Evolutionary conservation across 257 asterid genomes (phyloP).

Genomic region (Primulina eburnea): DNA sequence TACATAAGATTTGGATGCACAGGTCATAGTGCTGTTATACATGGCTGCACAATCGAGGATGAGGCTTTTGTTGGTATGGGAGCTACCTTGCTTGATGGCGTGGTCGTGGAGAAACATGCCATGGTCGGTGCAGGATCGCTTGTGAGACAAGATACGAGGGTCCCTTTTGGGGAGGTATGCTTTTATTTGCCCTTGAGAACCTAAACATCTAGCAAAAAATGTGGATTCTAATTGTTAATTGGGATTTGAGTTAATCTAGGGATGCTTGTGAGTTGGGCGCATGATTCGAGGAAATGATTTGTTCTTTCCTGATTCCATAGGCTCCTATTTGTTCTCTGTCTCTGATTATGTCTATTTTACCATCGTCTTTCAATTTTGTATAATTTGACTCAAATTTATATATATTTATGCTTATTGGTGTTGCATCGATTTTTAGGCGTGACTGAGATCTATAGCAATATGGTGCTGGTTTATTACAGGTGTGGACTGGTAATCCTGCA

Average conservation of each 20-base stretch:
- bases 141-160: conserved; percentile 71
- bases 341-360: too few species aligned
- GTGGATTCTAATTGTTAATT: not conserved
- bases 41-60: conserved; percentile 82
- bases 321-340: too few species aligned
- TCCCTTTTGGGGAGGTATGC: conserved; percentile 49
- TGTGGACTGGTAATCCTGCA: conserved; percentile 94
- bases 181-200: not conserved
- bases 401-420: too few species aligned
- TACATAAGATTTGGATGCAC: conserved; percentile 19
- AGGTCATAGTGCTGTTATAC: conserved; percentile 91
- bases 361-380: too few species aligned
- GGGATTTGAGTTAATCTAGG: not conserved
- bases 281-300: too few species aligned
- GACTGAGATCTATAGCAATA: conserved; percentile 1
- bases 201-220: not conserved
- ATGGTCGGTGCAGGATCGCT: conserved; percentile 96
- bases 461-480: conserved; percentile 35
- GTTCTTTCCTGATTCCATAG: too few species aligned
- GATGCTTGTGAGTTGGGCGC: too few species aligned
- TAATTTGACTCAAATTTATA: too few species aligned
- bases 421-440: not conserved
- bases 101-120: conserved; percentile 74
- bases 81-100: conserved; percentile 87
- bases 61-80: conserved; percentile 93